Base-by-base conservation (phyloP, 768 basidiomycete species). In the Rhizopogon roseolus region DNA sequence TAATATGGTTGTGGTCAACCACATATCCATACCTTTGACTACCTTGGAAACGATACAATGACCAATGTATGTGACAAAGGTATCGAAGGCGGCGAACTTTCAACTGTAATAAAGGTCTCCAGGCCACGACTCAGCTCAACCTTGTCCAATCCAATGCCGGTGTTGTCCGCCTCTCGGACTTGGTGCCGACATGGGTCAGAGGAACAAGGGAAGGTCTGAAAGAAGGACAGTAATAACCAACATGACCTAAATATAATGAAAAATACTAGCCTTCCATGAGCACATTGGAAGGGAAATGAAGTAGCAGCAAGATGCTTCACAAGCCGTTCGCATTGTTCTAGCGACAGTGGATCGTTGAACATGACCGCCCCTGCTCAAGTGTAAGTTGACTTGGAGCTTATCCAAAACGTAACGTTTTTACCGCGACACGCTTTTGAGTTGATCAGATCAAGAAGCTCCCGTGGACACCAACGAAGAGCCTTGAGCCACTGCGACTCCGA, bases 371-470 rank as follows among this genome's bases (percentile, higher is more conserved):
- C 94, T 97, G 42, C 45, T 9, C 22, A 19, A 36, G 63, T 61
- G 45, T 36, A 27, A 42, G 25, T 22, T n/a, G 37, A 32, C 22
- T 22, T 22, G 16, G 13, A 38, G 32, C 36, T 5, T n/a, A 10
- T 52, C 39, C n/a, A 22, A n/a, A 17, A 29, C 39, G 45, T 37
- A 44, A 45, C 43, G 32, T 50, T 44, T 66, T 59, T 64, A 87
- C 96, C 95, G 73, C 97, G 78, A 64, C 97, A 99, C 22, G 97
- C 97, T 71, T 93, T 95, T 9, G 94, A 97, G 68, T 98, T 95
- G 60, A 93, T 76, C 57, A 99, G 71, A 36, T 94, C 90, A 13
- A 94, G 68, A 49, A 98, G 75, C 51, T 80, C 83, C 49, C 76
- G 77, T n/a, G 97, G 97, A 66, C 90, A 94, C 77, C 81, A 84